Conservation (phyloP, 345 rosid genomes). For the Eucalyptus grandis region DNA sequence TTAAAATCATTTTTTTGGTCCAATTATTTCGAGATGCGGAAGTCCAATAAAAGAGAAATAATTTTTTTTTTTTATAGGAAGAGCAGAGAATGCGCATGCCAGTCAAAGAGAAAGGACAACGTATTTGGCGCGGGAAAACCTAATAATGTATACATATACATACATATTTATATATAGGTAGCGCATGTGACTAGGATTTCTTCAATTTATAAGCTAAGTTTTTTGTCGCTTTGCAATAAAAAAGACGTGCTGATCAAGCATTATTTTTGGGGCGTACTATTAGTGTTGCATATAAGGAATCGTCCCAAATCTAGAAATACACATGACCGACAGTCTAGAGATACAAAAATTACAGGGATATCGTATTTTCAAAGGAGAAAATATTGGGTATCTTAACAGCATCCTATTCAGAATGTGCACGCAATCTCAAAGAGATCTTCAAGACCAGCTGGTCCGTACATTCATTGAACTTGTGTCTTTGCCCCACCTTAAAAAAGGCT, state of each 20-base stretch:
- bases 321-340: neutral
- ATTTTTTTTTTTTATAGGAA: neutral
- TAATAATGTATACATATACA: neutral
- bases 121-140: neutral
- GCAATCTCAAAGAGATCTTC: neutral
- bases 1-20: neutral
- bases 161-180: neutral
- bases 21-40: neutral
- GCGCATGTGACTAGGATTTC: neutral
- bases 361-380: neutral
- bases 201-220: neutral
- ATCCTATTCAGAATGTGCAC: neutral
- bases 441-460: neutral
- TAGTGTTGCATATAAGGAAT: neutral
- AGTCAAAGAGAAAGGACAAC: neutral
- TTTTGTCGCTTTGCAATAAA: neutral
- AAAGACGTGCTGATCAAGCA: neutral
- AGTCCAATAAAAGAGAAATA: neutral
- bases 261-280: neutral
- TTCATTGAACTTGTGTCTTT: neutral
- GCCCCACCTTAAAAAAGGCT: neutral
- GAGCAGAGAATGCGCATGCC: neutral
- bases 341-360: neutral
- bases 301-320: neutral
- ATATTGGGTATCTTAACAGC: too few species aligned